Evolutionary conservation across 129 eudicot genomes (phyloP), one percentile per base, ranked within the genome.

Genomic region (Logfia minima): DNA sequence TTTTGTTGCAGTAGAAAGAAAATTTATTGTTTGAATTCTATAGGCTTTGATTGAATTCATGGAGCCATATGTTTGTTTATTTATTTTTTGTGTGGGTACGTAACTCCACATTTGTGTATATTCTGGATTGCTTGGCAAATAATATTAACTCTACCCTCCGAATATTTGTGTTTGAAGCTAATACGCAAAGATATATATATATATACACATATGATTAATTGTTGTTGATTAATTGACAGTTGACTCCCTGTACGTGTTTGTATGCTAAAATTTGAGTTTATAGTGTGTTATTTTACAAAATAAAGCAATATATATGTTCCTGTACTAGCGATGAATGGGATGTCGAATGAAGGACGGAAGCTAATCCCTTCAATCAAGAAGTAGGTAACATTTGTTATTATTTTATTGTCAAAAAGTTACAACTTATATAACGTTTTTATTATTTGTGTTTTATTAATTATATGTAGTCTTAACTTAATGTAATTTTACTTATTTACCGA

Each of bases 1-100:
- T 78, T 69, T 71, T 70, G 22, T 70, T 63, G 53, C 55, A 78
- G 60, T 60, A 26, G 69, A 70, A 65, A 41, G 8, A 26, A 48
- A 51, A 24, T 72, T 63, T 0, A 23, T 68, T 68, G 56, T 39
- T n/a, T 77, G 19, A 29, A 35, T 35, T 51, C 4, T 16, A 6
- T 18, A 23, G 37, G 78, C 24, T 79, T 72, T 79, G 60, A 53
- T 72, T 60, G 14, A 45, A 21, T 45, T 61, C 8, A 35, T 73
- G 26, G 55, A 73, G 8, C 53, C 22, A 35, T 21, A 74, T 77
- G 75, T 68, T 59, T 4, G 37, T 77, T 77, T 76, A 17, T 66
- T 66, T 35, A 53, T 66, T 66, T 34, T 8, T 45, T 45, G 53
- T 45, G 53, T 66, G 14, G 19, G 35, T 18, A n/a, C 22, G 29